These are phyloP conservation scores for Aspergillus tubingensis DNA, from an alignment of 2,329 filamentous ascomycete genomes.

Conservation along the genomic window DNA sequence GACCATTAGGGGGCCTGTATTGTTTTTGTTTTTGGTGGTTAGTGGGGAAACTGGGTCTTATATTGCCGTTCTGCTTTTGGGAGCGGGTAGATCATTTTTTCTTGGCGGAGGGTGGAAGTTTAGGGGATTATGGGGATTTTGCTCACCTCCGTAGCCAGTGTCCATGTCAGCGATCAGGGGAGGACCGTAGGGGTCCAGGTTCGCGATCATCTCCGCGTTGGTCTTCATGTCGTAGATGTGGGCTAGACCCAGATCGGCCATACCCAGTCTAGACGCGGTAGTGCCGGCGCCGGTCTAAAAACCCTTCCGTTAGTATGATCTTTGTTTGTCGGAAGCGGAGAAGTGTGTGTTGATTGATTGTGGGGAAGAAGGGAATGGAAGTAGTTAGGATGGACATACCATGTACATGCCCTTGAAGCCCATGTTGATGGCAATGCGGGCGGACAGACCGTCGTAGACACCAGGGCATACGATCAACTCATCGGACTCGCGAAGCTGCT, in stretches of 20 bases:
- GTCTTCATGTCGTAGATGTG: constrained; percentile 64
- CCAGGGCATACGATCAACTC: constrained; percentile 60
- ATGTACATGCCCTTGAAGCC: constrained; percentile 69
- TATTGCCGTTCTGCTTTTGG: constrained; percentile 19
- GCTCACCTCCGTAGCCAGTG: constrained; percentile 53
- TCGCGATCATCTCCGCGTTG: constrained; percentile 67
- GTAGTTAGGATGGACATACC: constrained; percentile 42
- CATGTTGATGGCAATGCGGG: constrained; percentile 62
- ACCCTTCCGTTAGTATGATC: neutral
- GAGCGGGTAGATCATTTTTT: too few relatives aligned
- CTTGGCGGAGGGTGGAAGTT: too few relatives aligned
- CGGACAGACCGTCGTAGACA: constrained; percentile 69
- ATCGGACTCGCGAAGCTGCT: constrained; percentile 30
- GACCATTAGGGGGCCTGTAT: constrained; percentile 43
- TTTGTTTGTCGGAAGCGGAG: too few relatives aligned
- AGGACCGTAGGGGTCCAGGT: constrained; percentile 52
- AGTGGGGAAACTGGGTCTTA: neutral
- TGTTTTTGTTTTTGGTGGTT: too few relatives aligned
- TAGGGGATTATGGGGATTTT: neutral
- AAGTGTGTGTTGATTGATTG: too few relatives aligned
- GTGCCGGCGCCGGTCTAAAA: constrained; percentile 64
- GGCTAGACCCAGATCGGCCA: constrained; percentile 64
- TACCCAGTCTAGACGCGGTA: constrained; percentile 61
- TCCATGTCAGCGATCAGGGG: constrained; percentile 63
- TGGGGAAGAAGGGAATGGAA: neutral